phyloP scores from a whole-genome alignment of 2,329 filamentous ascomycete species.

The Incumbomyces lentus region DNA sequence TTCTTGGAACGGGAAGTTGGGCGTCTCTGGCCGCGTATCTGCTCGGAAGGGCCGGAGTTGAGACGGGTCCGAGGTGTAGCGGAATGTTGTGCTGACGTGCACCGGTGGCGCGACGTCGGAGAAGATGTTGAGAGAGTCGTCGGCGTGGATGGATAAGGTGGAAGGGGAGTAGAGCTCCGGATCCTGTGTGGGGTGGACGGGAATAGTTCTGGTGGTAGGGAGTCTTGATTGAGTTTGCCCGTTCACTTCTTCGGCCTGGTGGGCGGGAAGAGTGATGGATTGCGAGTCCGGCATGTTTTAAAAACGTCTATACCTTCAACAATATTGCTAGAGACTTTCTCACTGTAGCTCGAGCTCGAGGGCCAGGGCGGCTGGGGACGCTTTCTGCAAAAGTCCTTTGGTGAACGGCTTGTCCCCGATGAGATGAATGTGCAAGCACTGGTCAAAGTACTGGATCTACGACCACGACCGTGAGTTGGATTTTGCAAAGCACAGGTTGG shows the following conservation, averaged over 20 bases:
- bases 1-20: constrained; percentile 10
- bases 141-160: constrained; percentile 69
- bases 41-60: constrained; percentile 45
- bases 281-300: too few species aligned
- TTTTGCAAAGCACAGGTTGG: too few species aligned
- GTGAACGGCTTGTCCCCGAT: too few species aligned
- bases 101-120: constrained; percentile 78
- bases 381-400: too few species aligned
- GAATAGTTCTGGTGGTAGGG: not conserved
- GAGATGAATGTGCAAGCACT: too few species aligned
- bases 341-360: too few species aligned
- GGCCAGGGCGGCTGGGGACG: too few species aligned
- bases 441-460: too few species aligned
- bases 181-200: not conserved
- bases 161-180: constrained; percentile 34
- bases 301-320: too few species aligned
- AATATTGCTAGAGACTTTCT: too few species aligned
- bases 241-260: not conserved
- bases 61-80: constrained; percentile 63
- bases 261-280: too few species aligned
- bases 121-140: constrained; percentile 63
- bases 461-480: too few species aligned
- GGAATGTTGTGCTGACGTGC: constrained; percentile 85
- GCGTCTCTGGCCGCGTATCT: constrained; percentile 25
- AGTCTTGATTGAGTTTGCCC: not conserved